phyloP scores from a whole-genome alignment of 1,284 basidiomycete species.

The Fistulinella cinereoalba region DNA sequence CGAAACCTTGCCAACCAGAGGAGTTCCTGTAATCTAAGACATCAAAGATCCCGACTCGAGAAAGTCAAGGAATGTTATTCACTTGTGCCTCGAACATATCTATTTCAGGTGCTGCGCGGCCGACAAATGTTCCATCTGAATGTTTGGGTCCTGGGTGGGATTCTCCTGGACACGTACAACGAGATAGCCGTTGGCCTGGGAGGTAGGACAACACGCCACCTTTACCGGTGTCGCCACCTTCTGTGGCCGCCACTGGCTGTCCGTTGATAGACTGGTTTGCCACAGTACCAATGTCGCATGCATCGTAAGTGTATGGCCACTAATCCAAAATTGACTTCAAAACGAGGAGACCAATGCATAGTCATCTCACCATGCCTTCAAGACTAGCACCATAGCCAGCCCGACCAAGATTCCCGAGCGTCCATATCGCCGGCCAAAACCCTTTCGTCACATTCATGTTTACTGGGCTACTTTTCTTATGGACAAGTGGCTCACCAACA shows the following conservation, averaged over 20 bases:
- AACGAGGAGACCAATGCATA: not conserved
- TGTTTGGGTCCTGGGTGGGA: conserved; percentile 59
- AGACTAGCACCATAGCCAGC: conserved; percentile 48
- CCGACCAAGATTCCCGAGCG: conserved; percentile 64
- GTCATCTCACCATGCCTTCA: conserved; percentile 36
- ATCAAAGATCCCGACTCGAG: conserved; percentile 2
- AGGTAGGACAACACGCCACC: conserved; percentile 44
- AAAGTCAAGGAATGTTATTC: not conserved
- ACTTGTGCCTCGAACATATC: conserved; percentile 48
- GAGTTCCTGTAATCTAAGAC: conserved; percentile 42
- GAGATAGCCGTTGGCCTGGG: conserved; percentile 49
- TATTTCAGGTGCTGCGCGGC: conserved; percentile 52
- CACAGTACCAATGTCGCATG: conserved; percentile 59
- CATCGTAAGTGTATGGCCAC: conserved; percentile 48
- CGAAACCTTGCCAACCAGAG: conserved; percentile 52
- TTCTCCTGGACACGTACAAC: conserved; percentile 57
- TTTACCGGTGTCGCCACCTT: conserved; percentile 36
- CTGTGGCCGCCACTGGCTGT: conserved; percentile 38
- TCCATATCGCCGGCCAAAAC: conserved; percentile 63
- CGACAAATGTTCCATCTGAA: conserved; percentile 53
- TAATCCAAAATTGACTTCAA: conserved; percentile 16
- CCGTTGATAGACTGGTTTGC: conserved; percentile 48
- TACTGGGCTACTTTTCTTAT: not conserved
- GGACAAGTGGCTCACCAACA: conserved; percentile 39
- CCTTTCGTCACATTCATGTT: conserved; percentile 29